Percentiles rank a stretch among this genome's conserved stretches.
These are phyloP conservation scores for Dryadomyces quercivorus DNA, from an alignment of 2,329 filamentous ascomycete genomes.

Conservation along the genomic window DNA sequence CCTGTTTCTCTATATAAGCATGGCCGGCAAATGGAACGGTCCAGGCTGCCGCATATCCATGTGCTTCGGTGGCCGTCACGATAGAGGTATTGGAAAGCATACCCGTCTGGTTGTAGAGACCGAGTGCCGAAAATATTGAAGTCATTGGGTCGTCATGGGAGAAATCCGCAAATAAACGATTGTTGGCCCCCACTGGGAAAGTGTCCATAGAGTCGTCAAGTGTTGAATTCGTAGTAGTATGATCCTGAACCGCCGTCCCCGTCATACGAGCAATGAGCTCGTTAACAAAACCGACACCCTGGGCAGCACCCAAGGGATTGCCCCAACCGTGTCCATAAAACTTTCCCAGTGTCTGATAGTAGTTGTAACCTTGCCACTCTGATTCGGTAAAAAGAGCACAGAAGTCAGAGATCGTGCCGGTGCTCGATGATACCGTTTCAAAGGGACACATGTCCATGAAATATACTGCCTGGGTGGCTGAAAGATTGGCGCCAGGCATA, in stretches of 20 bases:
- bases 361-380: conserved; percentile 71
- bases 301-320: conserved; percentile 66
- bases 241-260: conserved; percentile 50
- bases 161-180: conserved; percentile 68
- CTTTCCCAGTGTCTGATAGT: conserved; percentile 66
- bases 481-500: conserved; percentile 55
- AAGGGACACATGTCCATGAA: conserved; percentile 87
- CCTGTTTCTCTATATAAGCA: conserved; percentile 78
- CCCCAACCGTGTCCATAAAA: conserved; percentile 72
- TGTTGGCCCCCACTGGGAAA: conserved; percentile 53
- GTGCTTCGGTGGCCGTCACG: conserved; percentile 35
- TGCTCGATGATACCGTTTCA: conserved; percentile 53
- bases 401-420: conserved; percentile 49
- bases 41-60: conserved; percentile 65
- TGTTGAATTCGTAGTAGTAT: conserved; percentile 65
- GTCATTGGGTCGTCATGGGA: conserved; percentile 83
- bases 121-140: conserved; percentile 61
- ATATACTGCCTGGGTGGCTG: conserved; percentile 46
- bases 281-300: conserved; percentile 78
- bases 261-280: conserved; percentile 76
- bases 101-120: conserved; percentile 58
- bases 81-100: conserved; percentile 40
- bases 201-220: conserved; percentile 52
- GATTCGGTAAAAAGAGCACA: conserved; percentile 59
- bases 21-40: conserved; percentile 69